Evolutionary conservation across 2,329 filamentous ascomycete genomes (phyloP).

Genomic region (Diplodia corticola): DNA sequence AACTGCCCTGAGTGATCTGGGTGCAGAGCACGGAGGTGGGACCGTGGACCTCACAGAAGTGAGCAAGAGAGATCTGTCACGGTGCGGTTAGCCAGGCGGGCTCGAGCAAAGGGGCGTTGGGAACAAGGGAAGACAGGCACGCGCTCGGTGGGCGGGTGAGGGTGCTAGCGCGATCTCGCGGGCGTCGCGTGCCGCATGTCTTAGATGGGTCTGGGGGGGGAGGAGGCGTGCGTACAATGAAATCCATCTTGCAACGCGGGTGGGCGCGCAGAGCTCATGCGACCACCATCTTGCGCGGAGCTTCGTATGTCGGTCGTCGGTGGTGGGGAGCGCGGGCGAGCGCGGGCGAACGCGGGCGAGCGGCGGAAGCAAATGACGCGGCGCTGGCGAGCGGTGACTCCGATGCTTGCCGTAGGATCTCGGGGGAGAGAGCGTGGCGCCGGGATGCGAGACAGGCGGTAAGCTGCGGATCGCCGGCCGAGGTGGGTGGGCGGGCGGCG

Average conservation of each 20-base stretch:
- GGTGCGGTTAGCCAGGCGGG: conserved; percentile 28
- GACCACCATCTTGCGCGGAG: conserved; percentile 19
- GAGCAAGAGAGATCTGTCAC: conserved; percentile 59
- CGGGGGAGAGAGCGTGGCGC: conserved; percentile 2
- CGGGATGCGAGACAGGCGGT: conserved; percentile 17
- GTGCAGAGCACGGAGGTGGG: conserved; percentile 63
- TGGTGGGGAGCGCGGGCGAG: not conserved
- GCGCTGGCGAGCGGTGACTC: conserved; percentile 2
- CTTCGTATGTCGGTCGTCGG: conserved; percentile 5
- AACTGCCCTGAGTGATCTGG: conserved; percentile 57
- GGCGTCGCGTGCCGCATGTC: conserved; percentile 22
- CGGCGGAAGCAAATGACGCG: not conserved
- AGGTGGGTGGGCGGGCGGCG: not conserved
- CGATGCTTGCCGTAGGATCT: conserved; percentile 14
- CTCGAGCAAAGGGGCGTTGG: conserved; percentile 3
- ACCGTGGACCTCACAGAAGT: conserved; percentile 64
- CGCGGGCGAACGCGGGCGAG: not conserved
- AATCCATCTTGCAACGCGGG: conserved; percentile 37
- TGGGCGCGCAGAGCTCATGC: conserved; percentile 19
- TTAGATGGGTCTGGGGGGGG: conserved; percentile 23
- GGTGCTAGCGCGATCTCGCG: conserved; percentile 21
- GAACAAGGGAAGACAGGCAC: conserved; percentile 18
- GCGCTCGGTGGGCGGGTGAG: conserved; percentile 26
- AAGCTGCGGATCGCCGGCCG: conserved; percentile 13
- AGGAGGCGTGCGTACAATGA: conserved; percentile 34